Evolutionary conservation across 78 protist species (phyloP), one percentile per base, ranked within the genome.

Genomic region (Diacronema lutheri): DNA sequence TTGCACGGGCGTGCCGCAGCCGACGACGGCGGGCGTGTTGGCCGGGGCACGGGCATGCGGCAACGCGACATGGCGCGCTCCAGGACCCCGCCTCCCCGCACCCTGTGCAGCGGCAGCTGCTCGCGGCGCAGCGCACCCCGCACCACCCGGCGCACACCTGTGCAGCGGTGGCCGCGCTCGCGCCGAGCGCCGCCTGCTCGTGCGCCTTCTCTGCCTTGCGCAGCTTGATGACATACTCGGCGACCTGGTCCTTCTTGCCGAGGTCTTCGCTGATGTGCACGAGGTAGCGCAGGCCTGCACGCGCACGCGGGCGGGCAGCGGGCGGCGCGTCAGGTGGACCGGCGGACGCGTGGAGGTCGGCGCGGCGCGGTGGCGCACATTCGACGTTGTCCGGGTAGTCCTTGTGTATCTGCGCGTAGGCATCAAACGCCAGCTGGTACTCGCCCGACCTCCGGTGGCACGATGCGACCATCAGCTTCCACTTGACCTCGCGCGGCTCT

Each of bases 401-500:
- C 35, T 0, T 2, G 65, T 91, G 89, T 64, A 91, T 91, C 29
- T 33, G 77, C 35, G 60, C 46, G 79, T 91, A 91, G 33, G 69
- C 60, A 12, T 40, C 33, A 69, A 88, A 79, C 25, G 94, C 91
- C 50, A 79, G 74, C 60, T 65, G 76, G 83, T 82, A 88, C 66
- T 37, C 62, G 21, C 92, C 90, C 37, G 72, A 20, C 21, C 92
- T 79, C 13, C 92, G 76, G 79, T 89, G 81, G 88, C 94, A 92
- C n/a, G 84, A 62, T 6, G 94, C 94, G 0, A 92, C 92, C 88
- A 89, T 86, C 73, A 93, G 92, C 87, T 71, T 86, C 96, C 96
- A 93, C 91, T 91, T 88, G 74, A 91, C 91, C 79, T 93, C 92
- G 33, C 38, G 20, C 4, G 96, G 94, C 92, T 89, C 86, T 20